Percentiles rank a stretch among this genome's conserved stretches.
Evolutionary conservation across 306 rosid species (phyloP).

Genomic region (Lotus japonicus): DNA sequence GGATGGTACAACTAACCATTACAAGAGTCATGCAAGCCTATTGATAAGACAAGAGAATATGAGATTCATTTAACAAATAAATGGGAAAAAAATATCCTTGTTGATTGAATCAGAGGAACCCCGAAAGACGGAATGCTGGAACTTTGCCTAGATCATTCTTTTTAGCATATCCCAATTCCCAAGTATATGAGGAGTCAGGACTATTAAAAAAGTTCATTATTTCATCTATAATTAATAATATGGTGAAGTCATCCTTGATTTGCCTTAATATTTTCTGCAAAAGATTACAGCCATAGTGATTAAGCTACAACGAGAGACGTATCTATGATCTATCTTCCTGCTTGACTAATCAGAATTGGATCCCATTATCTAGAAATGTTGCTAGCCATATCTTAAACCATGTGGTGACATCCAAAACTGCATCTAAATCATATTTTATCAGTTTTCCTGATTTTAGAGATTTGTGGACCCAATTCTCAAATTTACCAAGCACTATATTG

Average conservation of each 20-base stretch:
- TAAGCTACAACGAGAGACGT: no score
- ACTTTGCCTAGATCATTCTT: no score
- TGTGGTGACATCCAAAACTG: not conserved
- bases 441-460: not conserved
- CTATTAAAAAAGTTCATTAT: no score
- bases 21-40: not conserved
- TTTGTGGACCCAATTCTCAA: not conserved
- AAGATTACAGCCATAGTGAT: not conserved
- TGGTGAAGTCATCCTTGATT: no score
- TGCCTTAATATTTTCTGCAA: no score
- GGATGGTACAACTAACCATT: not conserved
- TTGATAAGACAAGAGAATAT: slow-evolving; percentile 3
- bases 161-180: no score
- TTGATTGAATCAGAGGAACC: not conserved
- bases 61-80: slow-evolving; percentile 1
- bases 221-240: no score
- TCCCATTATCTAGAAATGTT: not conserved
- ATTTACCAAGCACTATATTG: not conserved
- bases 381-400: not conserved
- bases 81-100: not conserved
- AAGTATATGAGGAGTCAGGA: no score
- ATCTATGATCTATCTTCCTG: not conserved
- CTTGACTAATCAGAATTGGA: slow-evolving; percentile 1
- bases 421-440: not conserved
- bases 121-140: not conserved